phyloP scores from a whole-genome alignment of 1,139 yeast species.

The Diutina sp. region DNA sequence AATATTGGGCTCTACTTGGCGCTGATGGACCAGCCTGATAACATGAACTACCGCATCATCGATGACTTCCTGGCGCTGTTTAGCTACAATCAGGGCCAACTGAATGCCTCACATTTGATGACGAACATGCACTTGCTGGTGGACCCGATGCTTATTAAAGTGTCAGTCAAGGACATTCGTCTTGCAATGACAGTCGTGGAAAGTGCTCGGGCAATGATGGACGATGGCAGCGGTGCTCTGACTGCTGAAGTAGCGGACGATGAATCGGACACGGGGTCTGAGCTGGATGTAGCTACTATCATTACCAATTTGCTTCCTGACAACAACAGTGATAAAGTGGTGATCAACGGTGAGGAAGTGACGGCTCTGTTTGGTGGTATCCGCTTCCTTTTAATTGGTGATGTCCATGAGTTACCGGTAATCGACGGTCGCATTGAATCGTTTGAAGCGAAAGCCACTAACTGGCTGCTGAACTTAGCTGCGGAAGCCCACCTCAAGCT shows the following conservation, averaged over 20 bases:
- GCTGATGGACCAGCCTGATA: slow-evolving; percentile 54
- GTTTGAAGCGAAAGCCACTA: slow-evolving; percentile 56
- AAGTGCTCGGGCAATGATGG: slow-evolving; percentile 39
- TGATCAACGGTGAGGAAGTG: slow-evolving; percentile 62
- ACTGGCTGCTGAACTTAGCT: slow-evolving; percentile 84
- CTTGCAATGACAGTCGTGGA: slow-evolving; percentile 66
- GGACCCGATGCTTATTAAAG: slow-evolving; percentile 70
- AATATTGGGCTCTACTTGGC: slow-evolving; percentile 83
- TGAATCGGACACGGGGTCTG: background rate
- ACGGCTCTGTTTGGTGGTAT: slow-evolving; percentile 67
- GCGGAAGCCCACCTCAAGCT: slow-evolving; percentile 63
- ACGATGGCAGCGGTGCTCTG: slow-evolving; percentile 6
- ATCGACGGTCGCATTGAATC: slow-evolving; percentile 70
- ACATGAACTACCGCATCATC: slow-evolving; percentile 53
- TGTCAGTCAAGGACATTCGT: slow-evolving; percentile 78
- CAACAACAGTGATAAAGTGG: slow-evolving; percentile 8
- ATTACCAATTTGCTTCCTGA: background rate
- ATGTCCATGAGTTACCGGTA: slow-evolving; percentile 87
- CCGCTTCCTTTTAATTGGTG: slow-evolving; percentile 82
- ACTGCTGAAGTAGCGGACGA: background rate
- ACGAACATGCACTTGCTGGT: slow-evolving; percentile 59
- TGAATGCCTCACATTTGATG: slow-evolving; percentile 41
- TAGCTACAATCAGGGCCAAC: slow-evolving; percentile 59
- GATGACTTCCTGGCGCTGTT: slow-evolving; percentile 83
- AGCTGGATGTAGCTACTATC: background rate